Base-by-base conservation (phyloP, 1,139 yeast genomes). In the Magnusiomyces tetraspermus region DNA sequence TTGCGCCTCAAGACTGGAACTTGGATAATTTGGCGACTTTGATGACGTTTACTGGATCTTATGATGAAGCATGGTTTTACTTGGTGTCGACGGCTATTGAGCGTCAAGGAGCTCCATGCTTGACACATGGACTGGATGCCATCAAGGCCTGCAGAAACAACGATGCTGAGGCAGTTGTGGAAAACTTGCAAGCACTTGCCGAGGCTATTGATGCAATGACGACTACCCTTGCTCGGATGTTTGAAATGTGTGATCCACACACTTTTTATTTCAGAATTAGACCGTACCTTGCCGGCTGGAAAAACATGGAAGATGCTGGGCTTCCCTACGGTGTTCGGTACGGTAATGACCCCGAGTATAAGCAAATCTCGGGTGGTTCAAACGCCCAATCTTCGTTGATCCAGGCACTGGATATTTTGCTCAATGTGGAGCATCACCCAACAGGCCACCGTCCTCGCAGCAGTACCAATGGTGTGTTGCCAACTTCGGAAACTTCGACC, bases 201-300 rank as follows among this genome's bases (percentile, higher is more conserved):
- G 87, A 85, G 65, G 71, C 77, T 48, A 84, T 90, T 48, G 96
- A 87, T 65, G 72, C 73, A 54, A 72, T 90, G 60, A 94, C 90
- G n/a, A 73, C 83, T 2, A 77, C 85, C 0, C 70, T 90, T 59
- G 79, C 83, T 79, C 77, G 80, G 61, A 86, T 90, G 95, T 90
- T 86, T 64, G 96, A 89, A 60, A 85, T 85, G 85, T 88, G 97
- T 67, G 96, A 89, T 64, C 97, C 97, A 1, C 95, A 88, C 66
- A 82, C 84, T 1, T 90, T 90, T 64, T 90, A 87, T 67, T 85
- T 78, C 70, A 78, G 94, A 58, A 77, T 90, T 53, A 77, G 97
- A 62, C 97, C 97, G 0, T 90, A 78, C 63, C 72, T 90, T 55
- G 96, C 97, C 0, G 97, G 97, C 1, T 90, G 97, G 95, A 82